Evolutionary conservation across 805 yeast species (phyloP).

Genomic region (Candida peoriensis): DNA sequence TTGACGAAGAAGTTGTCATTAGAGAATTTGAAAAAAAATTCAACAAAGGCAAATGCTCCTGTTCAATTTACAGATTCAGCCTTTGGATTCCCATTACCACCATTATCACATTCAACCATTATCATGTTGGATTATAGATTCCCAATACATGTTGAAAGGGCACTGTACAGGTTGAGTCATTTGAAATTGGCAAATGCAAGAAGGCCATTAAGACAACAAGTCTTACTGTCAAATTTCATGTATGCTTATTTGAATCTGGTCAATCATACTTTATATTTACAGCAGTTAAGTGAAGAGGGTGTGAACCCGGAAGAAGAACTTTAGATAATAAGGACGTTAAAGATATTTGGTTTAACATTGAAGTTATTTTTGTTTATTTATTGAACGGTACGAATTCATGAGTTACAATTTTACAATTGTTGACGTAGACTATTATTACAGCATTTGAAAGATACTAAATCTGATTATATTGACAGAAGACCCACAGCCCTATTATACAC

Average conservation of each 20-base stretch:
- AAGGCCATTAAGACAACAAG: constrained; percentile 88
- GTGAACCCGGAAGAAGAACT: constrained; percentile 7
- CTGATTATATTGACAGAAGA: too few relatives aligned
- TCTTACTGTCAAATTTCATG: constrained; percentile 91
- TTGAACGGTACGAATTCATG: too few relatives aligned
- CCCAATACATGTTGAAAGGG: constrained; percentile 94
- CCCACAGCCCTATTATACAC: too few relatives aligned
- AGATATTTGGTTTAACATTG: too few relatives aligned
- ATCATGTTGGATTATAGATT: constrained; percentile 81
- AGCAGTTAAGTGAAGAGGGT: constrained; percentile 44
- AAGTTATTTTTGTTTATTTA: too few relatives aligned
- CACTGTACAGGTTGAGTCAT: constrained; percentile 89
- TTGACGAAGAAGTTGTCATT: constrained; percentile 25
- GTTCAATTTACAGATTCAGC: constrained; percentile 70
- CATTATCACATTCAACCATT: constrained; percentile 68
- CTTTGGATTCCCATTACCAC: constrained; percentile 83
- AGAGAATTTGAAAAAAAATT: constrained; percentile 30
- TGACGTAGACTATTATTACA: too few relatives aligned
- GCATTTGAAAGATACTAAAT: too few relatives aligned
- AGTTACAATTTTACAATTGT: too few relatives aligned
- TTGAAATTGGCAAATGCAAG: constrained; percentile 91
- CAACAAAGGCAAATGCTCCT: constrained; percentile 48
- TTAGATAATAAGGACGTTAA: too few relatives aligned
- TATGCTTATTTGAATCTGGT: constrained; percentile 92
- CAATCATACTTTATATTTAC: constrained; percentile 81